Conservation (phyloP, 768 basidiomycete species). For the Calocybe indica region DNA sequence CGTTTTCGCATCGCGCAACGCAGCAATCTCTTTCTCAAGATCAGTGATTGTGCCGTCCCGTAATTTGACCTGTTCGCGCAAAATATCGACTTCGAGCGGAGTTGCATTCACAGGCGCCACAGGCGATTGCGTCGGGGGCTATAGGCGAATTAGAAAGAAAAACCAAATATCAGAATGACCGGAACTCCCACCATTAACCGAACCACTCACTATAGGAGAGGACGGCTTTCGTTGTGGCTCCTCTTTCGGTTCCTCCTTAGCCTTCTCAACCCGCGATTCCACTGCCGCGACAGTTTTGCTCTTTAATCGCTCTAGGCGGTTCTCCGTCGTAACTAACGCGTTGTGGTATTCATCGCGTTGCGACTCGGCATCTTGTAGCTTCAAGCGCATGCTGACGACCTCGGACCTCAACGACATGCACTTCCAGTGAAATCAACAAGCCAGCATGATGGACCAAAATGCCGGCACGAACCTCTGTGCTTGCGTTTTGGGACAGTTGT, state of each 20-base stretch:
- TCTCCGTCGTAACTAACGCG: slow-evolving; percentile 52
- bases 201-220: slow-evolving; percentile 71
- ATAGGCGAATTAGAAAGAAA: slow-evolving; percentile 35
- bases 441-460: background rate
- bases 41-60: slow-evolving; percentile 42
- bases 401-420: slow-evolving; percentile 55
- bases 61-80: slow-evolving; percentile 34
- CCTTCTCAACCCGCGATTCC: slow-evolving; percentile 29
- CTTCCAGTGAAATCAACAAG: slow-evolving; percentile 25
- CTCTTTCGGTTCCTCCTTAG: slow-evolving; percentile 34
- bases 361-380: slow-evolving; percentile 43
- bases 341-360: slow-evolving; percentile 44
- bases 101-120: slow-evolving; percentile 30
- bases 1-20: slow-evolving; percentile 39
- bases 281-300: slow-evolving; percentile 48
- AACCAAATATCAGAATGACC: slow-evolving; percentile 31
- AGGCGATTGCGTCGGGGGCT: slow-evolving; percentile 32
- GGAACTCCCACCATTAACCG: slow-evolving; percentile 61
- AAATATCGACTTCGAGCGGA: slow-evolving; percentile 27
- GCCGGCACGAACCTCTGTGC: slow-evolving; percentile 50
- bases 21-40: slow-evolving; percentile 39
- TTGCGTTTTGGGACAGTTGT: slow-evolving; percentile 43
- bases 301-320: slow-evolving; percentile 52
- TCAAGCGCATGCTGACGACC: slow-evolving; percentile 40
- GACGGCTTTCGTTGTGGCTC: slow-evolving; percentile 45